Conservation (phyloP, 345 rosid species). For the Arabis hirsuta region DNA sequence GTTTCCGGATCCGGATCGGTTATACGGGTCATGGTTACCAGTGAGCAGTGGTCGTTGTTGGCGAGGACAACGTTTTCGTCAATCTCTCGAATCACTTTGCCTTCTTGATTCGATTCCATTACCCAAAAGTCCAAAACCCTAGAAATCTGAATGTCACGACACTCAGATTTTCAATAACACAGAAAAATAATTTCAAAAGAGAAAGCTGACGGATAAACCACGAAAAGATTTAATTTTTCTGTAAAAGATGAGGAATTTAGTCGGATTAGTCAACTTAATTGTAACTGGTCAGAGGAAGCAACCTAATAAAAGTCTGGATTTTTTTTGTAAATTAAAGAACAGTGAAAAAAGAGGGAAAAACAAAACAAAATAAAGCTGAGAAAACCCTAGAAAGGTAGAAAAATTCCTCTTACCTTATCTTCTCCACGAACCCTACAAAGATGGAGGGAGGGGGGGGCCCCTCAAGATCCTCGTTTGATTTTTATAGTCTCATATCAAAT, state of each 20-base stretch:
- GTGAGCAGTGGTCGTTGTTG: slow-evolving; percentile 13
- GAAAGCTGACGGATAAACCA: neutral
- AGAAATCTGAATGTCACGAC: neutral
- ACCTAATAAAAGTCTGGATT: neutral
- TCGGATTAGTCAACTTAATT: slow-evolving; percentile 7
- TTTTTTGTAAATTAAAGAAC: slow-evolving; percentile 6
- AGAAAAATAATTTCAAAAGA: neutral
- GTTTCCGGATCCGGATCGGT: slow-evolving; percentile 43
- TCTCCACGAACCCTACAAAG: slow-evolving; percentile 38
- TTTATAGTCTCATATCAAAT: slow-evolving; percentile 31
- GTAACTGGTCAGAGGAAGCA: neutral
- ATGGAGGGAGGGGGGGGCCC: slow-evolving; percentile 40
- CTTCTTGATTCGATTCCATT: slow-evolving; percentile 46
- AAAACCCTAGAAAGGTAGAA: slow-evolving; percentile 46
- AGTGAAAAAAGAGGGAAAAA: neutral
- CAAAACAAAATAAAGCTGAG: neutral
- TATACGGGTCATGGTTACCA: slow-evolving; percentile 28
- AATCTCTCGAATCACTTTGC: slow-evolving; percentile 48
- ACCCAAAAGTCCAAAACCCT: slow-evolving; percentile 1
- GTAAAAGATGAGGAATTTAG: slow-evolving; percentile 6
- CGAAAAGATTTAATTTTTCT: neutral
- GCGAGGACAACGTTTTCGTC: slow-evolving; percentile 42
- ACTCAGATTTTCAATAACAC: neutral
- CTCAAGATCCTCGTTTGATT: slow-evolving; percentile 24
- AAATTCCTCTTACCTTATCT: slow-evolving; percentile 37